Conservation (phyloP, 768 basidiomycete genomes). For the Mycena filopes region DNA sequence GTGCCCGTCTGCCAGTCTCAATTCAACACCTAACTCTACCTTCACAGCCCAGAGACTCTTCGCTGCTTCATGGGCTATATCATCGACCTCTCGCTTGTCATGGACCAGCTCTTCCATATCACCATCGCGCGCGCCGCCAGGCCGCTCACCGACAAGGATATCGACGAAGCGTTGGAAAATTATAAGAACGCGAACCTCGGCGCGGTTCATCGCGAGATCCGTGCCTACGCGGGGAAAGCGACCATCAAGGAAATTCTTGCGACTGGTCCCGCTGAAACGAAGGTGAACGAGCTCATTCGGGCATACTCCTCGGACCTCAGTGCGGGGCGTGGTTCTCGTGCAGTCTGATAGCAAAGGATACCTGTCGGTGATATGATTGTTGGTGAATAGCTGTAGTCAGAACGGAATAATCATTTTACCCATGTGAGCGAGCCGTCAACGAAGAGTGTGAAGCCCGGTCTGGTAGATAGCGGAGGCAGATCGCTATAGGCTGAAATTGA, state of each 20-base stretch:
- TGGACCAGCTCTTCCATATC: conserved; percentile 15
- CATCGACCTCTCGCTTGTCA: conserved; percentile 3
- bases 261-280: not conserved
- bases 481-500: too few species aligned
- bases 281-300: conserved; percentile 8
- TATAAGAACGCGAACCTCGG: not conserved
- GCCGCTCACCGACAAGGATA: conserved; percentile 5
- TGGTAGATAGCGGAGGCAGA: too few species aligned
- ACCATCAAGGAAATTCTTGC: not conserved
- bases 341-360: too few species aligned
- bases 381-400: too few species aligned
- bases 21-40: not conserved
- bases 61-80: conserved; percentile 18
- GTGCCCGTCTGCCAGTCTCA: not conserved
- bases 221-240: not conserved
- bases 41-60: not conserved
- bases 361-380: too few species aligned
- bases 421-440: too few species aligned
- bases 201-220: conserved; percentile 8
- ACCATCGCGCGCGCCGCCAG: conserved; percentile 1
- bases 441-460: too few species aligned
- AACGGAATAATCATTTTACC: too few species aligned
- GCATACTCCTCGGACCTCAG: not conserved
- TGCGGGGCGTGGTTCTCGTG: too few species aligned
- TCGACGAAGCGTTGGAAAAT: conserved; percentile 2